Conservation (phyloP, 805 yeast genomes). For the Candida insectalens region DNA sequence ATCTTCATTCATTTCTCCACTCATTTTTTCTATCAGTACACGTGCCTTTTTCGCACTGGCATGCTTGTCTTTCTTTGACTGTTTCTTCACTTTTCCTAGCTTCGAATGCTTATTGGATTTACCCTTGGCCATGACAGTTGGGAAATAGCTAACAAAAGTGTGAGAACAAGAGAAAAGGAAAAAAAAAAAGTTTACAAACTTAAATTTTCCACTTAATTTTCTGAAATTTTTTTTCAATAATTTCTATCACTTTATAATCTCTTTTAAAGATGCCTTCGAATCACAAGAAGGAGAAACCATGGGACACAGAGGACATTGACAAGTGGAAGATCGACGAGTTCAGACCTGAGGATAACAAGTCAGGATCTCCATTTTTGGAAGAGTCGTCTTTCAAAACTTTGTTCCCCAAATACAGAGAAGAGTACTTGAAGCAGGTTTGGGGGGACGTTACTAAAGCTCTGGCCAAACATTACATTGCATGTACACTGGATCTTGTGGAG, state of each 20-base stretch:
- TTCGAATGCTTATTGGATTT: background rate
- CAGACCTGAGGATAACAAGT: slow-evolving; percentile 77
- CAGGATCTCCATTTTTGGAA: slow-evolving; percentile 87
- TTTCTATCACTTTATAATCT: background rate
- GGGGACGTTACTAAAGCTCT: slow-evolving; percentile 80
- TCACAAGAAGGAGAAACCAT: slow-evolving; percentile 90
- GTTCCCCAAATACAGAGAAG: slow-evolving; percentile 95
- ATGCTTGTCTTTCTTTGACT: slow-evolving; percentile 14
- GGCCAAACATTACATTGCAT: slow-evolving; percentile 65
- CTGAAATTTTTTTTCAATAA: background rate
- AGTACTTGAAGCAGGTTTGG: slow-evolving; percentile 83
- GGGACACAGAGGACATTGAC: slow-evolving; percentile 94
- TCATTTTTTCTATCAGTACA: slow-evolving; percentile 19
- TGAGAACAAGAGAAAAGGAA: too few species aligned
- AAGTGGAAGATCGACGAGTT: slow-evolving; percentile 89
- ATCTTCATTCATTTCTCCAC: slow-evolving; percentile 14
- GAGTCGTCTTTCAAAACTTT: slow-evolving; percentile 91
- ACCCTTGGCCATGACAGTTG: background rate
- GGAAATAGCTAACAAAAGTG: too few species aligned
- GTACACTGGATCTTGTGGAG: slow-evolving; percentile 83
- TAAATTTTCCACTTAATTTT: background rate
- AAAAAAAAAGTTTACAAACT: background rate
- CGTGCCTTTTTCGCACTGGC: slow-evolving; percentile 15
- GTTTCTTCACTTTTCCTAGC: slow-evolving; percentile 3
- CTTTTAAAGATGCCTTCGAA: slow-evolving; percentile 69